Conservation (phyloP, 192 early-diverging fungal genomes). For the Entomortierella chlamydospora region DNA sequence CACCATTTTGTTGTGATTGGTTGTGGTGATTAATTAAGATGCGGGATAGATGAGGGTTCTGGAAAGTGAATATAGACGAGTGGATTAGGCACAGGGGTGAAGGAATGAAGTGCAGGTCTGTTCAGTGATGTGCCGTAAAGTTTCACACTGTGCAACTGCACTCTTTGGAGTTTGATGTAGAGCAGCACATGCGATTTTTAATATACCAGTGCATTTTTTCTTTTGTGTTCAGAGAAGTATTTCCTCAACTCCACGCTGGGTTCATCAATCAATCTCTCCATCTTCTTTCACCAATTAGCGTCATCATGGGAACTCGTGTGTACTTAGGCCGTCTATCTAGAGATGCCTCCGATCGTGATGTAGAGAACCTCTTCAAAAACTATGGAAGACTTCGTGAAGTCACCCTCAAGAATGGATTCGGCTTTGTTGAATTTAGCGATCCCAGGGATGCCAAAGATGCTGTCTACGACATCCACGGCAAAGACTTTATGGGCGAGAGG, state of each 20-base stretch:
- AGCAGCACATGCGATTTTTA: neutral
- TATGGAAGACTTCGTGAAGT: slow-evolving; percentile 89
- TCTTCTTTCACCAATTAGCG: neutral
- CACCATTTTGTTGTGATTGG: too few relatives aligned
- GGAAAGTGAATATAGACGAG: too few relatives aligned
- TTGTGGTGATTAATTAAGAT: slow-evolving; percentile 5
- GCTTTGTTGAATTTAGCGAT: slow-evolving; percentile 94
- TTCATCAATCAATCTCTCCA: neutral
- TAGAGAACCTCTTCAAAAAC: slow-evolving; percentile 83
- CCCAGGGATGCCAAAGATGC: slow-evolving; percentile 90
- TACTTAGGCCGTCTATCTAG: slow-evolving; percentile 88
- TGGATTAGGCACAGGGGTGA: too few relatives aligned
- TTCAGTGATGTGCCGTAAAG: too few relatives aligned
- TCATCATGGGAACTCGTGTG: slow-evolving; percentile 63
- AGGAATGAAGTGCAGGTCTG: too few relatives aligned
- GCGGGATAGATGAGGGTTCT: too few relatives aligned
- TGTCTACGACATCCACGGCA: slow-evolving; percentile 85
- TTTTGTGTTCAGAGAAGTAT: neutral
- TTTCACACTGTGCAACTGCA: too few relatives aligned
- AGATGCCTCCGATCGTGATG: slow-evolving; percentile 85
- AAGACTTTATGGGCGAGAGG: slow-evolving; percentile 88
- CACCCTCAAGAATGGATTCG: slow-evolving; percentile 86
- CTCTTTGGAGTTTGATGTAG: too few relatives aligned
- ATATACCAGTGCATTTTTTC: neutral
- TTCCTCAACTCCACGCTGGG: too few relatives aligned